Conservation (phyloP, 2,329 filamentous ascomycete genomes). For the Microthyrium microscopicum region DNA sequence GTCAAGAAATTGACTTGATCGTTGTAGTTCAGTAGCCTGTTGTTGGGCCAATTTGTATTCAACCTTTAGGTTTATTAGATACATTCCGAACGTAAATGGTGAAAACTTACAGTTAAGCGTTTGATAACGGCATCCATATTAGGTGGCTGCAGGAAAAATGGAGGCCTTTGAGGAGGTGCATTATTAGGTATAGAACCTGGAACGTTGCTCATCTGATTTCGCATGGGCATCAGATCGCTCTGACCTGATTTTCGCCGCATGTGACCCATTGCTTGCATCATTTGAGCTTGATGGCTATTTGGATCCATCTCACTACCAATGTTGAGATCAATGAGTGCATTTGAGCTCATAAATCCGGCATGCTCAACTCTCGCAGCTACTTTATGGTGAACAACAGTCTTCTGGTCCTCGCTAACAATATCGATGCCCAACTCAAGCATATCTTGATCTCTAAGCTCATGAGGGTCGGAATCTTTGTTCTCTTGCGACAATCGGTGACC, state of each 20-base stretch:
- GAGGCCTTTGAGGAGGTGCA: conserved; percentile 39
- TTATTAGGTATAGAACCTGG: too few relatives aligned
- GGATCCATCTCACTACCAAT: conserved; percentile 79
- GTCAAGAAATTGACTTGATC: conserved; percentile 68
- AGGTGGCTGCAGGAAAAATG: conserved; percentile 75
- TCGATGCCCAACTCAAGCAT: conserved; percentile 92
- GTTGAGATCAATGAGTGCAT: conserved; percentile 71
- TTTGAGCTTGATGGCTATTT: conserved; percentile 52
- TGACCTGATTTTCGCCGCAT: conserved; percentile 42
- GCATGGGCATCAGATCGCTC: too few relatives aligned
- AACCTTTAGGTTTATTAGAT: conserved; percentile 35
- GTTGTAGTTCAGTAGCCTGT: conserved; percentile 69
- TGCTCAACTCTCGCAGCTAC: conserved; percentile 94
- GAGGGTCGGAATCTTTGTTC: conserved; percentile 89
- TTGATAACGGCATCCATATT: conserved; percentile 93
- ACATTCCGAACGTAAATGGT: not conserved
- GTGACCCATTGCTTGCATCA: conserved; percentile 43
- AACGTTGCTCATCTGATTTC: too few relatives aligned
- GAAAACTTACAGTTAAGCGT: conserved; percentile 52
- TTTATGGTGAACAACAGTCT: conserved; percentile 96
- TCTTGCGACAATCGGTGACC: conserved; percentile 77
- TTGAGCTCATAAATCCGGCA: conserved; percentile 64
- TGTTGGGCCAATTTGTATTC: conserved; percentile 84
- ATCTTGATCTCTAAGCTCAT: conserved; percentile 81
- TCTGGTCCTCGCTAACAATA: conserved; percentile 96